Conservation (phyloP, 2,329 filamentous ascomycete genomes). For the Microsporum audouinii region DNA sequence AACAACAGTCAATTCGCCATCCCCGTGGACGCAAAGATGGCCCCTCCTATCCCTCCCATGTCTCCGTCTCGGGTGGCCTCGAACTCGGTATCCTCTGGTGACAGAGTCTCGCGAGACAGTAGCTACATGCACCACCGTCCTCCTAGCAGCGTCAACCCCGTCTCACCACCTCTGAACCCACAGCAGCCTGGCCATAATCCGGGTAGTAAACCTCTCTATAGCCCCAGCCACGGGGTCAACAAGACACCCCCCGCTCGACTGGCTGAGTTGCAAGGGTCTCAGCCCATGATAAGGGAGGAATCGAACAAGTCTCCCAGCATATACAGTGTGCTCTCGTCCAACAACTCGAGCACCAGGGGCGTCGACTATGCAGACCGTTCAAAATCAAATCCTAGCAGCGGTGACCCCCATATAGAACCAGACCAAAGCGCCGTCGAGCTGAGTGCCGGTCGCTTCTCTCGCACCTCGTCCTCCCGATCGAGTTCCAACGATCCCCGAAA, state of each 20-base stretch:
- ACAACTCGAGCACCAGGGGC: background rate
- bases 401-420: background rate
- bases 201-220: background rate
- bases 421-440: background rate
- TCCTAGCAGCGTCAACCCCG: background rate
- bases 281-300: background rate
- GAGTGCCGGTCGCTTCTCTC: background rate
- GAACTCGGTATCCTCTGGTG: background rate
- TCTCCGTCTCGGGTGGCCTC: background rate
- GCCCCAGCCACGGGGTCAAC: background rate
- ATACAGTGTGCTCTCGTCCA: slow-evolving; percentile 2
- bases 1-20: background rate
- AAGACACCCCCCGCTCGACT: background rate
- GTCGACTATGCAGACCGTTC: background rate
- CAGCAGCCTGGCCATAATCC: background rate
- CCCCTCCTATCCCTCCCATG: background rate
- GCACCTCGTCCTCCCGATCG: background rate
- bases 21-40: background rate
- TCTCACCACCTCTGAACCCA: background rate
- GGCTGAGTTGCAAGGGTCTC: background rate
- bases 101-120: background rate
- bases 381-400: background rate
- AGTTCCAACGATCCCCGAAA: background rate
- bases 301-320: background rate
- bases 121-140: background rate